A percentile compares a stretch with the other conserved stretches of the same genome.
phyloP scores from a whole-genome alignment of 2,329 filamentous ascomycete species.

The Leptographium flavum region DNA sequence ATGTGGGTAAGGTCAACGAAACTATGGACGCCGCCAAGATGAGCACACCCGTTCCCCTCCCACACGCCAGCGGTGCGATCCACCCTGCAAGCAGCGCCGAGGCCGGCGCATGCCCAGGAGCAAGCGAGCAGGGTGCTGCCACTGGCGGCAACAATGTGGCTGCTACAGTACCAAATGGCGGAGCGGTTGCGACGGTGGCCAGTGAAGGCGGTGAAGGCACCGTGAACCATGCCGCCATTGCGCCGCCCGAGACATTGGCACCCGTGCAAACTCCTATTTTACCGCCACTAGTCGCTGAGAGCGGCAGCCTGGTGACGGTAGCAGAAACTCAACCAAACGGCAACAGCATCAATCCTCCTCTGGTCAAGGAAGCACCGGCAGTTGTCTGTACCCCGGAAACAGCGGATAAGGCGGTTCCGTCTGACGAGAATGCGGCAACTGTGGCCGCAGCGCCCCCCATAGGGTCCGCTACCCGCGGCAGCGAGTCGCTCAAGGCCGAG shows the following conservation, averaged over 20 bases:
- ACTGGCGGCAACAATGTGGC: too few relatives aligned
- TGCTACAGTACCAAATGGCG: neutral
- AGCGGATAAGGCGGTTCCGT: conserved; percentile 30
- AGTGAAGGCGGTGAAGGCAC: neutral
- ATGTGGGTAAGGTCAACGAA: neutral
- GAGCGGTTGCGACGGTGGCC: neutral
- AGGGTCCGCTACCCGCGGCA: neutral
- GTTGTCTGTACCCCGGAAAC: too few relatives aligned
- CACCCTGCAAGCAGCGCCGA: neutral
- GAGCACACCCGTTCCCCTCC: neutral
- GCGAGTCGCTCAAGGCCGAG: too few relatives aligned
- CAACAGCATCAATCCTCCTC: conserved; percentile 11
- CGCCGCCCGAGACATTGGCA: neutral
- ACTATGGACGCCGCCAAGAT: neutral
- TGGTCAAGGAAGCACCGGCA: conserved; percentile 19
- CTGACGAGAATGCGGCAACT: conserved; percentile 7
- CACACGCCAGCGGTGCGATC: neutral
- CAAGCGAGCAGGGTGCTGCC: neutral
- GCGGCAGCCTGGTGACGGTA: conserved; percentile 22
- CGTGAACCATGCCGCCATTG: neutral
- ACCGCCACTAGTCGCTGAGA: conserved; percentile 27
- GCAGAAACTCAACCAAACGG: conserved; percentile 1
- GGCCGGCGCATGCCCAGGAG: neutral
- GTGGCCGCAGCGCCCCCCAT: too few relatives aligned
- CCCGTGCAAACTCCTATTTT: neutral